Conservation (phyloP, 1,284 basidiomycete species). For the Cryptococcus depauperatus region DNA sequence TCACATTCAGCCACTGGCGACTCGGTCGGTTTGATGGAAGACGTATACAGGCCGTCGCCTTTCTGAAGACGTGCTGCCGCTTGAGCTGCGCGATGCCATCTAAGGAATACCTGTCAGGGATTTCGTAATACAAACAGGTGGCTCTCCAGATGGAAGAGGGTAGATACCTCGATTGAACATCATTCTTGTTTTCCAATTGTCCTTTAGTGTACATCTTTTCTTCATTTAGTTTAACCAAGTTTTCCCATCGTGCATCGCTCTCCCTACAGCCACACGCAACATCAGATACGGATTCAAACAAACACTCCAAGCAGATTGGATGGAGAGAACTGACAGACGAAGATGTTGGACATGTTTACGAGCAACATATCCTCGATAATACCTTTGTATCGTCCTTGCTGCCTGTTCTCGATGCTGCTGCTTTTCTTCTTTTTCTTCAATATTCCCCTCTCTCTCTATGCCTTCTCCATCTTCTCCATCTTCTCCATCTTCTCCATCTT, state of each 20-base stretch:
- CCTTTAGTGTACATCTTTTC: conserved; percentile 15
- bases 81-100: conserved; percentile 25
- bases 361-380: conserved; percentile 15
- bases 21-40: conserved; percentile 3
- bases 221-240: conserved; percentile 20
- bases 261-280: conserved; percentile 1
- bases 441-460: no score
- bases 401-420: conserved; percentile 7
- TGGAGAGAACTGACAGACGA: conserved; percentile 9
- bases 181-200: conserved; percentile 30
- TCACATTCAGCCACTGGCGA: conserved; percentile 4
- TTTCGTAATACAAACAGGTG: no score
- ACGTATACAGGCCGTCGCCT: conserved; percentile 19
- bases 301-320: neutral
- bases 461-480: no score
- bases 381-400: conserved; percentile 14
- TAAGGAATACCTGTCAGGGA: no score
- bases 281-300: neutral
- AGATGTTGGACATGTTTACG: conserved; percentile 12
- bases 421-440: conserved; percentile 1
- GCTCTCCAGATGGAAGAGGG: no score
- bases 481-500: no score
- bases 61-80: conserved; percentile 24
- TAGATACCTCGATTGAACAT: conserved; percentile 24
- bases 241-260: conserved; percentile 25